Base-by-base conservation (phyloP, 805 yeast species). In the Ogataea angusta region DNA sequence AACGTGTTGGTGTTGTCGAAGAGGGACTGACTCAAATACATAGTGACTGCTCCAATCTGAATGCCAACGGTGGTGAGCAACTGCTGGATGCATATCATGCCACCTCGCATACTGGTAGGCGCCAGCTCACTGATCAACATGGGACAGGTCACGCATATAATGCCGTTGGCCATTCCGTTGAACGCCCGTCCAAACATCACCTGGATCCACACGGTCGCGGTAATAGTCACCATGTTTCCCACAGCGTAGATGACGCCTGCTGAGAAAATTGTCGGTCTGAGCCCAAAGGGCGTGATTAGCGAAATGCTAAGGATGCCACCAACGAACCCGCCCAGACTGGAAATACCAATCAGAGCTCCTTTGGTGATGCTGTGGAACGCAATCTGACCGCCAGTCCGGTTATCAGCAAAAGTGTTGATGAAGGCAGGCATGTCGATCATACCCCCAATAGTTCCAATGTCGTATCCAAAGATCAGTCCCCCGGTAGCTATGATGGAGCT, bases 391-490 rank as follows among this genome's bases (percentile, higher is more conserved):
- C 30, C 26, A 6, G 25, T 19, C 7, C 38, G 6, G 29, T 39
- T 38, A 32, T 62, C 57, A 2, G 64, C 66, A 49, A 40, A 63
- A 0, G 36, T 43, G 3, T 13, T 6, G 22, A 30, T 42, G 40
- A 64, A 64, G 4, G 52, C 26, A 4, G 64, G 59, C 36, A 61
- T 46, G 30, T 59, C 62, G 10, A 63, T 42, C 17, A 63, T 25
- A 0, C 66, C 68, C 5, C 68, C 68, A 34, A 65, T 50, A 1
- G 60, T 60, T 1, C 69, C 69, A 23, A 64, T 62, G 48, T 65
- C 69, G 43, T 54, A 62, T 1, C 69, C 69, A 38, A 62, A 64
- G 1, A 61, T 40, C 6, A 65, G 47, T 2, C 69, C 69, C 9
- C 66, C 62, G 3, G 56, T 34, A 6, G 64, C 53, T 17, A 64